Evolutionary conservation across 2,329 filamentous ascomycete species (phyloP), one percentile per base, ranked within the genome.

Genomic region (Endoconidiophora polonica): DNA sequence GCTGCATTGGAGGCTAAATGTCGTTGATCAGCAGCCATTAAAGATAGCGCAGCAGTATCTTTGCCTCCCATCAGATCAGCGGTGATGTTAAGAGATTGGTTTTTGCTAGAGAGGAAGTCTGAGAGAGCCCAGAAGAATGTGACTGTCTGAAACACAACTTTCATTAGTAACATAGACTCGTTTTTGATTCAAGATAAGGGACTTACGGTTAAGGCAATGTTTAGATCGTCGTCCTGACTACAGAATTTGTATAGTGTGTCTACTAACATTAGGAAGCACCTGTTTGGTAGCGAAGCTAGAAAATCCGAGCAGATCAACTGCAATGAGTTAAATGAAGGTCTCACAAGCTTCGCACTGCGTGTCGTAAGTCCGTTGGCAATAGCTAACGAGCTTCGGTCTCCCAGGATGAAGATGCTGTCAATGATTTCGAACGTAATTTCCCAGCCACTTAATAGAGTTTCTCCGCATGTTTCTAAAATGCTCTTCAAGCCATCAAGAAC

Each of bases 241-340:
- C 86, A 87, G 63, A 96, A 98, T 56, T 83, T 81, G 59, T 86
- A 86, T 20, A 98, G 74, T 9, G 88, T 86, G 65, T 94, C 83
- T 54, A 96, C 79, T 14, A 98, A 73, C 52, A 81, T 76, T 53
- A 80, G 72, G 63, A 82, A 85, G 67, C 75, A 95, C 46, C 70
- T 75, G 61, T 76, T 78, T 43, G 77, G 83, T 51, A 80, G 72
- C 5, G 83, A 79, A 12, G 79, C 73, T 33, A 98, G 66, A 59
- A 98, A 98, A 63, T 98, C 91, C 0, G 91, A 95, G 62, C 88
- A 94, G 43, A 98, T 83, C 2, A 98, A 76, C 61, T 96, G 86
- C 10, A 94, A 69, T 2, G 88, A 94, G 55, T 78, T 83, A 62
- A 98, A 98, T 0, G 90, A 84, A 14, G 86, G 82, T 54, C 87